phyloP scores from a whole-genome alignment of 129 eudicot species.

The Centaurea solstitialis region DNA sequence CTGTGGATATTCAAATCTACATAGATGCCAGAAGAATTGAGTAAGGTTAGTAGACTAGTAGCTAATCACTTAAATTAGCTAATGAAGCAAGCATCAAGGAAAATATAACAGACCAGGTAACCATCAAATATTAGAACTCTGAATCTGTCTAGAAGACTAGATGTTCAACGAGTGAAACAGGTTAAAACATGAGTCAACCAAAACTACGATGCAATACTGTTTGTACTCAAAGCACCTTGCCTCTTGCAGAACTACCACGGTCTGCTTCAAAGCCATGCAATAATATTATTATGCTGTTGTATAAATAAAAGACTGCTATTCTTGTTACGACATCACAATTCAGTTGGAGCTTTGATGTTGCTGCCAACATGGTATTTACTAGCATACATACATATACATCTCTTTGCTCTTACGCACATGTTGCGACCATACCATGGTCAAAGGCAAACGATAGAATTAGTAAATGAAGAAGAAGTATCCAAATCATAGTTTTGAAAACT shows the following conservation, averaged over 20 bases:
- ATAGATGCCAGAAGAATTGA: conserved; percentile 13
- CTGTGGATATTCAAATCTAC: conserved; percentile 96
- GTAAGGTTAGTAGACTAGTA: not conserved
- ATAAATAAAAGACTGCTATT: not conserved
- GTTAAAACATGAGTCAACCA: not conserved
- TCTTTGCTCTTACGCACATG: not conserved
- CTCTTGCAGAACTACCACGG: not conserved
- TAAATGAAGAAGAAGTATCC: not conserved
- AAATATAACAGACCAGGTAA: not conserved
- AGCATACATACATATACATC: not conserved
- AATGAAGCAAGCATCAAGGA: not conserved
- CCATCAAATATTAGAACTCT: not conserved
- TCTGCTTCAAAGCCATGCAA: not conserved
- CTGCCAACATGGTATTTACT: not conserved
- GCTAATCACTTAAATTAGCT: not conserved
- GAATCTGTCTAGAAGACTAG: not conserved
- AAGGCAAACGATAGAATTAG: not conserved
- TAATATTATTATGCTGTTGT: not conserved
- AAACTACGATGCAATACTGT: not conserved
- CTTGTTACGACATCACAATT: not conserved
- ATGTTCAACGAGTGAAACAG: not conserved
- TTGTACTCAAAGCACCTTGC: not conserved
- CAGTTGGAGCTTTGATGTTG: not conserved
- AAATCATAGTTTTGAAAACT: no score
- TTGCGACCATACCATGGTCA: not conserved